Conservation (phyloP, 306 rosid species). For the Benincasa hispida region DNA sequence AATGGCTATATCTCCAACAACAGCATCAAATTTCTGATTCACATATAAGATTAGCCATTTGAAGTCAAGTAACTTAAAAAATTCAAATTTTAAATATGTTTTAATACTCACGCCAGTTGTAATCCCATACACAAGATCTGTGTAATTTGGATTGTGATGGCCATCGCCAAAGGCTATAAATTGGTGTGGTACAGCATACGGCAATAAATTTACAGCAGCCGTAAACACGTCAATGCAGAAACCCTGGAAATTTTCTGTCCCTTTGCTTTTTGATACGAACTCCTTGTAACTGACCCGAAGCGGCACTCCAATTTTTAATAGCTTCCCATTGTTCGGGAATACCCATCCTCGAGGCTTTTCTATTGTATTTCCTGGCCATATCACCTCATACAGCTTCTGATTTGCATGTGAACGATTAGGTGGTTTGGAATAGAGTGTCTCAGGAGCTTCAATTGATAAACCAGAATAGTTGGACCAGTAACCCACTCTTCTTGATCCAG, state of each 20-base stretch:
- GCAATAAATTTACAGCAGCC: conserved; percentile 68
- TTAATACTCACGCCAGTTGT: conserved; percentile 60
- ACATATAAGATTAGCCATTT: conserved; percentile 11
- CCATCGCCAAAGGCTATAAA: conserved; percentile 74
- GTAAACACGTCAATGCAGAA: conserved; percentile 77
- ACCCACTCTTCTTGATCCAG: conserved; percentile 60
- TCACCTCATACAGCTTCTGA: conserved; percentile 41
- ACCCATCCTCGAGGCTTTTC: conserved; percentile 93
- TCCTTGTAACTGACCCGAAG: conserved; percentile 55
- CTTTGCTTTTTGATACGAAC: conserved; percentile 49
- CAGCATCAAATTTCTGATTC: conserved; percentile 65
- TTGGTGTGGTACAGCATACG: conserved; percentile 67
- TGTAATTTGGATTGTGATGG: conserved; percentile 56
- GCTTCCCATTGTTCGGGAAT: conserved; percentile 77
- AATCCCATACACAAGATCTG: conserved; percentile 46
- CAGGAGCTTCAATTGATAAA: conserved; percentile 62
- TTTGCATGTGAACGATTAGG: conserved; percentile 63
- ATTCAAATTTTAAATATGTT: conserved; percentile 3
- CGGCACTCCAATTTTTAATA: conserved; percentile 70
- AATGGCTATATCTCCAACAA: conserved; percentile 77
- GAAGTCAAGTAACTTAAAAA: background rate
- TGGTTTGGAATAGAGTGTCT: conserved; percentile 55
- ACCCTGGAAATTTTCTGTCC: conserved; percentile 70
- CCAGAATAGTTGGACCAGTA: conserved; percentile 98
- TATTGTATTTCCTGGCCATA: conserved; percentile 92